Percentiles rank a stretch among this genome's conserved stretches.
Conservation (phyloP, 495 filamentous ascomycete species). For the Penicillium silybi region DNA sequence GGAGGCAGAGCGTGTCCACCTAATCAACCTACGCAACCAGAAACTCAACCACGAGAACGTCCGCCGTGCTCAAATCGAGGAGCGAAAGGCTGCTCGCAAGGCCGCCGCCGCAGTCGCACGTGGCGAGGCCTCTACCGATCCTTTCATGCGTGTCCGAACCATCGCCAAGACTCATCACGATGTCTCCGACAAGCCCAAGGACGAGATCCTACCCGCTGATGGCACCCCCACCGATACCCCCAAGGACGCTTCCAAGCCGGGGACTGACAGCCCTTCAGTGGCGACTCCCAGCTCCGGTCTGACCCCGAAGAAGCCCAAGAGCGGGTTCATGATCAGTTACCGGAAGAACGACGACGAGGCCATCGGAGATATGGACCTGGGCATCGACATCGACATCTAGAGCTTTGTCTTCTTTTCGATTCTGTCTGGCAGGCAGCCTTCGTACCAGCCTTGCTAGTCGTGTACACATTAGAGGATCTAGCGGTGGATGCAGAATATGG, state of each 20-base stretch:
- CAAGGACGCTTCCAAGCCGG: constrained; percentile 42
- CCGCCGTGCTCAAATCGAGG: constrained; percentile 77
- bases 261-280: constrained; percentile 21
- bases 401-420: neutral
- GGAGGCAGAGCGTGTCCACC: constrained; percentile 71
- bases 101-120: constrained; percentile 53
- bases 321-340: constrained; percentile 62
- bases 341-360: constrained; percentile 81
- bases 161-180: constrained; percentile 60
- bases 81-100: constrained; percentile 62
- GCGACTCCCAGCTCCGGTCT: constrained; percentile 29
- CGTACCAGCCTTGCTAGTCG: neutral
- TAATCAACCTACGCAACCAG: constrained; percentile 74
- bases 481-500: neutral
- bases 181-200: constrained; percentile 32
- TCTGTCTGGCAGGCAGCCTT: neutral
- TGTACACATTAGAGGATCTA: constrained; percentile 1
- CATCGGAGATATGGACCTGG: constrained; percentile 75
- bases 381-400: constrained; percentile 74
- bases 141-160: constrained; percentile 60
- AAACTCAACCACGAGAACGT: constrained; percentile 74
- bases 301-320: constrained; percentile 53
- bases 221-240: constrained; percentile 46
- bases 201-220: constrained; percentile 20
- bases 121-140: constrained; percentile 49